Evolutionary conservation across 1,284 basidiomycete species (phyloP).

Genomic region (Ganoderma resinaceum): DNA sequence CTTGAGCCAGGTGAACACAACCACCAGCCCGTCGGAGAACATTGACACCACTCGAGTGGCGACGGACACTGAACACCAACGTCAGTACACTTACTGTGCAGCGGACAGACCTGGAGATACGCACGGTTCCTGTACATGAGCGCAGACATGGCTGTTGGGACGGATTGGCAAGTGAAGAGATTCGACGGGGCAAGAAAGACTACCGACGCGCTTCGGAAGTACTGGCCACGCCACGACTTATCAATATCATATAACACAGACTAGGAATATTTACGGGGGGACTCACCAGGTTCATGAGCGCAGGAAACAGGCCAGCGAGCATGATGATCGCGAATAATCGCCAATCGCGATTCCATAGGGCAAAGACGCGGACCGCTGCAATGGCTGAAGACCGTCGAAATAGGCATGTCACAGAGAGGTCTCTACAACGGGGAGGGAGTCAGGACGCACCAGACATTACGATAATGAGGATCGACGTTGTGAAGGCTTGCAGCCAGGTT

Average conservation of each 20-base stretch:
- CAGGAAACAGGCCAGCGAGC: conserved; percentile 24
- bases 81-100: not conserved
- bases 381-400: conserved; percentile 14
- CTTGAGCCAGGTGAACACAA: conserved; percentile 30
- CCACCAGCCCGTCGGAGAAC: conserved; percentile 29
- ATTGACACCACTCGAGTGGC: conserved; percentile 27
- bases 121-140: conserved; percentile 17
- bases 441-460: conserved; percentile 24
- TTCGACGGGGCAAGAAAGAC: conserved; percentile 20
- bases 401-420: not conserved
- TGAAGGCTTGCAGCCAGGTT: conserved; percentile 23
- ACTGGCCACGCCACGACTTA: conserved; percentile 1
- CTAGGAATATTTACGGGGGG: not conserved
- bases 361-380: conserved; percentile 28
- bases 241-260: not conserved
- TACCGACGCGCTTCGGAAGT: conserved; percentile 22
- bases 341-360: conserved; percentile 26
- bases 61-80: conserved; percentile 18
- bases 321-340: conserved; percentile 21
- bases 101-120: not conserved
- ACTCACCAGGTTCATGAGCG: conserved; percentile 27
- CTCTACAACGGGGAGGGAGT: not conserved
- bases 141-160: conserved; percentile 19
- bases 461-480: conserved; percentile 14
- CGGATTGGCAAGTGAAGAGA: conserved; percentile 25